Evolutionary conservation across 352 stramenopile genomes (phyloP).

Genomic region (Phytophthora brassicae): DNA sequence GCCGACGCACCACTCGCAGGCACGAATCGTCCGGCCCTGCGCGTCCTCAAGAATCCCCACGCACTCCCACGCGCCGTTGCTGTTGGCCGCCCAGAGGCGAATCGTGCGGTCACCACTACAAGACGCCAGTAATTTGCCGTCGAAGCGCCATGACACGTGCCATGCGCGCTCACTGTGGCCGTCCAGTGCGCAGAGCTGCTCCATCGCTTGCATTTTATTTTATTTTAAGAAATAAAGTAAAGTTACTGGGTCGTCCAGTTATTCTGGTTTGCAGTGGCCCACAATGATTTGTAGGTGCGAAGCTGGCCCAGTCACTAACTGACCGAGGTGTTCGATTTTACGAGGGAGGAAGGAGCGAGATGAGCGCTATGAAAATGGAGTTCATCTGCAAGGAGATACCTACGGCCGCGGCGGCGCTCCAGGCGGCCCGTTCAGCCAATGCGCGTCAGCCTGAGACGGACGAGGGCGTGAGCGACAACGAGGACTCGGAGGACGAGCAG

Average conservation of each 20-base stretch:
- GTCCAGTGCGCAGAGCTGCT: constrained; percentile 62
- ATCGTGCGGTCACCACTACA: constrained; percentile 91
- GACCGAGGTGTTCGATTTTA: constrained; percentile 7
- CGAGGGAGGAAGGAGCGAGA: constrained; percentile 15
- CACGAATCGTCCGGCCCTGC: constrained; percentile 94
- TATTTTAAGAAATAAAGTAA: too few relatives aligned
- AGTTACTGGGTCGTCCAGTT: too few relatives aligned
- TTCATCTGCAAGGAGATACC: constrained; percentile 73
- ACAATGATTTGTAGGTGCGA: too few relatives aligned
- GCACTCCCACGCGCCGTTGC: constrained; percentile 79
- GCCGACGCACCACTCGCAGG: constrained; percentile 87
- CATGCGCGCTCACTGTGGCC: constrained; percentile 91
- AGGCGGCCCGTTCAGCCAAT: constrained; percentile 4
- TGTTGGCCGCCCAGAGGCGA: constrained; percentile 72
- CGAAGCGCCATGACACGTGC: constrained; percentile 90
- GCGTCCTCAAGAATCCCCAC: constrained; percentile 93
- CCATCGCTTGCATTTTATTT: too few relatives aligned
- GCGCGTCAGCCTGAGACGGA: constrained; percentile 23
- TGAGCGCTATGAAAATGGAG: constrained; percentile 85
- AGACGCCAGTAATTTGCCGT: constrained; percentile 85
- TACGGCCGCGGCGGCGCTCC: background rate
- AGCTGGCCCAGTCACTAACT: constrained; percentile 17
- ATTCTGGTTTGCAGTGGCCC: too few relatives aligned
- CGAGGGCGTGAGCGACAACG: constrained; percentile 68
- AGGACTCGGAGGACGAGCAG: constrained; percentile 85